phyloP scores from a whole-genome alignment of 1,284 basidiomycete genomes.

The Melampsora americana region DNA sequence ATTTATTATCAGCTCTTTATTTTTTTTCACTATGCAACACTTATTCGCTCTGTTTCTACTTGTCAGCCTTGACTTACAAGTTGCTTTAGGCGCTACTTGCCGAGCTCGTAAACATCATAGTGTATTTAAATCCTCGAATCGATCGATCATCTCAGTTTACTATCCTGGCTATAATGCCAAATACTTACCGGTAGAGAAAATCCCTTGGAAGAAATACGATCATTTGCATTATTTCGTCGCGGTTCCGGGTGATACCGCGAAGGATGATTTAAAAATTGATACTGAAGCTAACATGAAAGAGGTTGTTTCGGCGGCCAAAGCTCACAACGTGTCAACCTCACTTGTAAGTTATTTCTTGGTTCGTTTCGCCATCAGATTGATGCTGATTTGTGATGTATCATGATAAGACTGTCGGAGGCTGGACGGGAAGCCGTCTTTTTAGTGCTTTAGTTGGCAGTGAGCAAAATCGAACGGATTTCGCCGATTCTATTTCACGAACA shows the following conservation, averaged over 20 bases:
- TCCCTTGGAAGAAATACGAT: slow-evolving; percentile 39
- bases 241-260: background rate
- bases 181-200: slow-evolving; percentile 22
- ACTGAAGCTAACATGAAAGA: slow-evolving; percentile 29
- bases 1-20: background rate
- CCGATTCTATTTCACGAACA: background rate
- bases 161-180: slow-evolving; percentile 31
- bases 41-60: background rate
- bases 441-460: slow-evolving; percentile 28
- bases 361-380: background rate
- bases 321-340: slow-evolving; percentile 29
- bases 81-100: background rate
- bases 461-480: slow-evolving; percentile 24
- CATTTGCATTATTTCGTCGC: slow-evolving; percentile 43
- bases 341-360: slow-evolving; percentile 8
- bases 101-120: background rate
- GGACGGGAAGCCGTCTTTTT: slow-evolving; percentile 32
- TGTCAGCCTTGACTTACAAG: background rate
- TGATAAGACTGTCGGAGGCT: slow-evolving; percentile 20
- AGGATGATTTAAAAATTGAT: slow-evolving; percentile 21
- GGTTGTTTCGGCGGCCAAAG: slow-evolving; percentile 27
- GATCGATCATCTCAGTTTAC: slow-evolving; percentile 6
- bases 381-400: background rate
- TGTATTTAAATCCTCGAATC: background rate
- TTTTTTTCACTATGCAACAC: background rate